These are phyloP conservation scores for Blastomyces silverae DNA, from an alignment of 2,329 filamentous ascomycete species.

Conservation along the genomic window DNA sequence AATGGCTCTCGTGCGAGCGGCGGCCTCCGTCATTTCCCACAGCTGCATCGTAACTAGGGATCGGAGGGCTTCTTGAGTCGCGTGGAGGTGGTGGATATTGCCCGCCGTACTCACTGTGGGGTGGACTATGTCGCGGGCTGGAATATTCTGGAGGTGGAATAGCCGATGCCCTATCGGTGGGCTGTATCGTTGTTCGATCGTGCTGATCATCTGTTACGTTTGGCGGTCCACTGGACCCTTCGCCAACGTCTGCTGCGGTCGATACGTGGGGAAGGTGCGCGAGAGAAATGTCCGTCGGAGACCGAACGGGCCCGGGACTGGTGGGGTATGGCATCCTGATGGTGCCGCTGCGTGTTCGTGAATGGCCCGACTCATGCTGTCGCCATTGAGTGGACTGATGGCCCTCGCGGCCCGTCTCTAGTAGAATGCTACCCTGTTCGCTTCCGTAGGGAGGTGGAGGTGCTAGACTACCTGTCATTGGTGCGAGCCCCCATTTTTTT, in stretches of 20 bases:
- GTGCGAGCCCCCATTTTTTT: constrained; percentile 98
- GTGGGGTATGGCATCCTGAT: constrained; percentile 66
- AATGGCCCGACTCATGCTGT: constrained; percentile 53
- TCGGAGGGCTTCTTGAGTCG: constrained; percentile 55
- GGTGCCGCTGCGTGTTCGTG: constrained; percentile 68
- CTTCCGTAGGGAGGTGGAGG: constrained; percentile 95
- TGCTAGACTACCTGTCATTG: constrained; percentile 89
- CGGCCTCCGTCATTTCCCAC: constrained; percentile 39
- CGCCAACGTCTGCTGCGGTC: constrained; percentile 60
- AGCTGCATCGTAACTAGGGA: constrained; percentile 76
- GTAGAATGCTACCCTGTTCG: constrained; percentile 90
- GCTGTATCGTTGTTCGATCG: constrained; percentile 20
- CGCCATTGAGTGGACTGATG: constrained; percentile 22
- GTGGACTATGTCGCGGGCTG: constrained; percentile 46
- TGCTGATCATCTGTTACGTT: constrained; percentile 21
- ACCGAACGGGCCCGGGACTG: constrained; percentile 81
- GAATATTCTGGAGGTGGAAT: constrained; percentile 66
- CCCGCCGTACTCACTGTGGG: constrained; percentile 23
- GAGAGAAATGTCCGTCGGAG: constrained; percentile 91
- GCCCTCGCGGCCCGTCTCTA: constrained; percentile 68
- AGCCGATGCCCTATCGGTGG: constrained; percentile 30
- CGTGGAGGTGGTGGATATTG: not conserved
- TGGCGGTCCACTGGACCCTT: constrained; percentile 56
- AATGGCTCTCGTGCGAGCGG: not conserved
- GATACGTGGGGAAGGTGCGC: constrained; percentile 71